phyloP scores from a whole-genome alignment of 1,284 basidiomycete genomes.

The Ustilago curta region DNA sequence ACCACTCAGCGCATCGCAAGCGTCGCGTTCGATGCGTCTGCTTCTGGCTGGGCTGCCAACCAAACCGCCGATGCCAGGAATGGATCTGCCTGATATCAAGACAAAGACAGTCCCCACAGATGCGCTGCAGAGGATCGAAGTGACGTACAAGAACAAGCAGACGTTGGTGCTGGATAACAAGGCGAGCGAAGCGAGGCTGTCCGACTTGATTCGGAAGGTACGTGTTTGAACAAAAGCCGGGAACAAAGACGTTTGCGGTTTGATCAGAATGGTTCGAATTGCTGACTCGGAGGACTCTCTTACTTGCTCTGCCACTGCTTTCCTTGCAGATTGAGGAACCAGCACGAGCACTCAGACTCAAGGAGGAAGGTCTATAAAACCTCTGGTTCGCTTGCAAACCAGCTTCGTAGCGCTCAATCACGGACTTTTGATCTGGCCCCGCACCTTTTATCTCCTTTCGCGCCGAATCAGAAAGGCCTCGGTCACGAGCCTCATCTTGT shows the following conservation, averaged over 20 bases:
- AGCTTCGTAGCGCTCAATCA: not conserved
- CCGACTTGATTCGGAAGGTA: constrained; percentile 47
- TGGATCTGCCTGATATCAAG: constrained; percentile 40
- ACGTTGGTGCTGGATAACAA: constrained; percentile 31
- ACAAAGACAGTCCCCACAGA: constrained; percentile 38
- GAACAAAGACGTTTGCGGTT: not conserved
- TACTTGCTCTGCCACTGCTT: too few relatives aligned
- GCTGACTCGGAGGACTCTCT: not conserved
- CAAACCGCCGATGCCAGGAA: constrained; percentile 34
- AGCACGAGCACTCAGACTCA: constrained; percentile 44
- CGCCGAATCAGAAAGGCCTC: too few relatives aligned
- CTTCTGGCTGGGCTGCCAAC: constrained; percentile 39
- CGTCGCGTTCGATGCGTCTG: constrained; percentile 42
- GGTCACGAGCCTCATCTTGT: not conserved
- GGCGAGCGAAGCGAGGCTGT: constrained; percentile 14
- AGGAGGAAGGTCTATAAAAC: constrained; percentile 45
- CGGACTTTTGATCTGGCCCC: too few relatives aligned
- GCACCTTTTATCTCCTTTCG: too few relatives aligned
- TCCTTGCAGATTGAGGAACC: constrained; percentile 43
- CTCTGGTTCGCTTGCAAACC: not conserved
- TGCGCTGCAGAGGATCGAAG: constrained; percentile 24
- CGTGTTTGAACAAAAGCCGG: not conserved
- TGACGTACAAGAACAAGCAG: constrained; percentile 54
- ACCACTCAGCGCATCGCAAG: constrained; percentile 34
- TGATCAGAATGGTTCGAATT: not conserved